Conservation (phyloP, 2,329 filamentous ascomycete species). For the Calonectria crousiana region DNA sequence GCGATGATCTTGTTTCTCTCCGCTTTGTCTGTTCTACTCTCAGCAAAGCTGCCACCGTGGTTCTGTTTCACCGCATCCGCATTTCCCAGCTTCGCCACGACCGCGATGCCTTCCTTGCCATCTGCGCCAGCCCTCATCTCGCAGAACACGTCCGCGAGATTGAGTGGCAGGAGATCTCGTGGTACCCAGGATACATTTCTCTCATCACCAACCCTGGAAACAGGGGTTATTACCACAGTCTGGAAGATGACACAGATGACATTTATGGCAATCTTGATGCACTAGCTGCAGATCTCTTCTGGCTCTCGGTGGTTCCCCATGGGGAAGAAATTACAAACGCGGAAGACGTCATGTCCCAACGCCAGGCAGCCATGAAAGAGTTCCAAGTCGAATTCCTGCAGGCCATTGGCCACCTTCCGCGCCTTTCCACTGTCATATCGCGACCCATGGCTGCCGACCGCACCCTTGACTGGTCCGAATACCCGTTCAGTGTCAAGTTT, state of each 20-base stretch:
- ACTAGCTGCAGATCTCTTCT: neutral
- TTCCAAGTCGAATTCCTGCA: neutral
- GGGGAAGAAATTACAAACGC: neutral
- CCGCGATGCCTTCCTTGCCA: constrained; percentile 1
- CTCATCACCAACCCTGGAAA: neutral
- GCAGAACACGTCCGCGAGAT: neutral
- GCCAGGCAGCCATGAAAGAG: neutral
- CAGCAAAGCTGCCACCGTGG: neutral
- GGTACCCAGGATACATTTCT: neutral
- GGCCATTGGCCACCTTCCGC: neutral
- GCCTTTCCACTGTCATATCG: neutral
- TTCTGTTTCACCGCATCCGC: neutral
- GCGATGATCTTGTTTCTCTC: neutral
- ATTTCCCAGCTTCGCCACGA: constrained; percentile 1
- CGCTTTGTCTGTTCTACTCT: neutral
- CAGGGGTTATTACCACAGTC: neutral
- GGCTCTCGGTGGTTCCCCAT: neutral
- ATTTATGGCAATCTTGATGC: neutral
- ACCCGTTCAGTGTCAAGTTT: neutral
- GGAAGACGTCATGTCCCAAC: neutral
- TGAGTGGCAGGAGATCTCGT: constrained; percentile 5
- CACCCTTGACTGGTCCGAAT: neutral
- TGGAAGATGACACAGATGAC: neutral
- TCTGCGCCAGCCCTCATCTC: neutral
- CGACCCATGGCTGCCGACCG: neutral